Evolutionary conservation across 169 alveolate genomes (phyloP), one percentile per base, ranked within the genome.

Genomic region (Plasmodium inui): DNA sequence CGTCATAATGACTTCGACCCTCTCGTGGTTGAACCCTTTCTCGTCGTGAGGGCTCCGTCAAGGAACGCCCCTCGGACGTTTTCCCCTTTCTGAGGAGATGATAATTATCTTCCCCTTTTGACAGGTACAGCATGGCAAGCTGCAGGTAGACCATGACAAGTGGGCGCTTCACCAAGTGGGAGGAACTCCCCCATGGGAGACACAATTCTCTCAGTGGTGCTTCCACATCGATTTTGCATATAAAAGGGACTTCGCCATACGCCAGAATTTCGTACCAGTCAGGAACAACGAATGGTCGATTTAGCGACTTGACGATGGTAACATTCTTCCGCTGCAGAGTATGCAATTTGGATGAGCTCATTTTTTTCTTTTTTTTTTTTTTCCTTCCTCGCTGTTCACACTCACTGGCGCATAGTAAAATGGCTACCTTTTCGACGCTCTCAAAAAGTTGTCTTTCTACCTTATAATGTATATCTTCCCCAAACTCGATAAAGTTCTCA

Each of bases 201-300:
- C 41, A 12, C 55, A 76, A 10, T 22, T 86, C 84, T 14, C 80
- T 86, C 8, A 86, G 12, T 19, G 57, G 80, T 34, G 80, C 28
- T 74, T 86, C 80, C 57, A 53, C 44, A 30, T 44, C 80, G 2
- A 78, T 17, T 7, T 30, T 37, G 9, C 70, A 57, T 10, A 74
- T 76, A 53, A 86, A 34, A 8, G 93, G 93, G 30, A 86, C 80
- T 86, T 86, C 85, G 0, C 86, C 61, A 37, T 74, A 74, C 5
- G 86, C 93, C 37, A 86, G 10, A 17, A 86, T 53, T 86, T 86
- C 93, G 17, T 79, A 86, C 57, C 81, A 74, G 28, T 76, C 30
- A n/a, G 93, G 93, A 28, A 86, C 39, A 39, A 57, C 10, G 81
- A 86, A 86, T 53, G 93, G 93, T 22, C 61, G 41, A 5, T 73